These are phyloP conservation scores for Coffea humblotiana DNA, from an alignment of 305 asterid genomes.

Conservation along the genomic window DNA sequence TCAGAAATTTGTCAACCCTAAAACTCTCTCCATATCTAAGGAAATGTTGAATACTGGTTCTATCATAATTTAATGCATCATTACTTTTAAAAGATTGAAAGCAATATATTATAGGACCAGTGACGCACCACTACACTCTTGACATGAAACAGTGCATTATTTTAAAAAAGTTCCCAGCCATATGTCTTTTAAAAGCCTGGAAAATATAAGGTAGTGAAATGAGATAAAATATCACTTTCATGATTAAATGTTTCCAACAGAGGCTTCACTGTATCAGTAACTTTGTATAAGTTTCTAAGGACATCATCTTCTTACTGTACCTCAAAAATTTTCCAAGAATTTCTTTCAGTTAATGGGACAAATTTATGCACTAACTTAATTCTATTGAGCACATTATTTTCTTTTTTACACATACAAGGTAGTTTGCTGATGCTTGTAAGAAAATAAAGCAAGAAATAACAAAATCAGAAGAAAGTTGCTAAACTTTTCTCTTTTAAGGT, in stretches of 20 bases:
- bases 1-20: neutral
- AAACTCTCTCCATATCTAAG: neutral
- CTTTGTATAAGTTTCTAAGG: neutral
- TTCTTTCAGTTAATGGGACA: neutral
- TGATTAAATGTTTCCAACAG: neutral
- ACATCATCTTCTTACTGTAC: neutral
- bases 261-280: no score
- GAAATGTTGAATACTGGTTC: neutral
- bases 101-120: neutral
- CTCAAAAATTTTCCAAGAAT: neutral
- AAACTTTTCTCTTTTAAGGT: neutral
- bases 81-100: neutral
- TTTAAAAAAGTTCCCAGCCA: no score
- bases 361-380: neutral
- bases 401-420: neutral
- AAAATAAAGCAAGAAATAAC: neutral
- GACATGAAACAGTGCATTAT: neutral
- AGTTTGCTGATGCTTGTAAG: neutral
- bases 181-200: neutral
- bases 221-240: neutral
- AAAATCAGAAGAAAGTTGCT: neutral
- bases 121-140: neutral
- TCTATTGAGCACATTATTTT: no score
- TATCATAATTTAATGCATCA: neutral
- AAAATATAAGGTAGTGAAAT: neutral